Evolutionary conservation across 495 filamentous ascomycete species (phyloP).

Genomic region (Aspergillus cavernicola): DNA sequence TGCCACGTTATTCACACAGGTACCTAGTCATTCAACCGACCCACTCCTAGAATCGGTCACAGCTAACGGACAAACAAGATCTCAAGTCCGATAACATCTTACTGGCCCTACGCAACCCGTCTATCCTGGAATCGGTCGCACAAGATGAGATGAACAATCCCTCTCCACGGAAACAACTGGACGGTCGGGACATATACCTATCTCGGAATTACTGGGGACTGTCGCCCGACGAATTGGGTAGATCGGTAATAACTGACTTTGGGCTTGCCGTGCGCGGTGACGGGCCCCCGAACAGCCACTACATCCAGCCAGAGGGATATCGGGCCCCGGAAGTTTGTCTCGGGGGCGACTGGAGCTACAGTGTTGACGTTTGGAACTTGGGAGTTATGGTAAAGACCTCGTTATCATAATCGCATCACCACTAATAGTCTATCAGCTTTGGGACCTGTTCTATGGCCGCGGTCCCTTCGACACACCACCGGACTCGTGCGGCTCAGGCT

Average conservation of each 20-base stretch:
- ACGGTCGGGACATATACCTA: constrained; percentile 30
- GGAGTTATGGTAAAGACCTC: constrained; percentile 15
- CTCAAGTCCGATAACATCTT: constrained; percentile 44
- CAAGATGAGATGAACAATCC: constrained; percentile 27
- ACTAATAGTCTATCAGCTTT: constrained; percentile 21
- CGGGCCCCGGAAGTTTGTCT: constrained; percentile 39
- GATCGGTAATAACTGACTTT: constrained; percentile 37
- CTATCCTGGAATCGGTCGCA: constrained; percentile 28
- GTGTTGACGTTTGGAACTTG: constrained; percentile 35
- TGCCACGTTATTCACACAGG: constrained; percentile 39
- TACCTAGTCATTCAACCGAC: constrained; percentile 13
- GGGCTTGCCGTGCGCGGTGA: constrained; percentile 31
- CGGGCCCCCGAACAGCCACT: constrained; percentile 19
- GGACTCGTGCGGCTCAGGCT: constrained; percentile 13
- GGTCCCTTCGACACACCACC: constrained; percentile 21
- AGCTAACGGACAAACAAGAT: constrained; percentile 26
- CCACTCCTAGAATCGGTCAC: constrained; percentile 13
- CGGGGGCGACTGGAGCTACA: constrained; percentile 32
- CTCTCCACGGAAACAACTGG: constrained; percentile 27
- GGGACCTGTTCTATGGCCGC: constrained; percentile 26
- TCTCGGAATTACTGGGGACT: constrained; percentile 29
- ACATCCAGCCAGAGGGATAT: constrained; percentile 34
- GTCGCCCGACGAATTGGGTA: constrained; percentile 11
- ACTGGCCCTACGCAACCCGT: constrained; percentile 31
- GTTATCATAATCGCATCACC: constrained; percentile 8